These are phyloP conservation scores for Bipolaris zeicola DNA, from an alignment of 2,329 filamentous ascomycete genomes.

Conservation along the genomic window DNA sequence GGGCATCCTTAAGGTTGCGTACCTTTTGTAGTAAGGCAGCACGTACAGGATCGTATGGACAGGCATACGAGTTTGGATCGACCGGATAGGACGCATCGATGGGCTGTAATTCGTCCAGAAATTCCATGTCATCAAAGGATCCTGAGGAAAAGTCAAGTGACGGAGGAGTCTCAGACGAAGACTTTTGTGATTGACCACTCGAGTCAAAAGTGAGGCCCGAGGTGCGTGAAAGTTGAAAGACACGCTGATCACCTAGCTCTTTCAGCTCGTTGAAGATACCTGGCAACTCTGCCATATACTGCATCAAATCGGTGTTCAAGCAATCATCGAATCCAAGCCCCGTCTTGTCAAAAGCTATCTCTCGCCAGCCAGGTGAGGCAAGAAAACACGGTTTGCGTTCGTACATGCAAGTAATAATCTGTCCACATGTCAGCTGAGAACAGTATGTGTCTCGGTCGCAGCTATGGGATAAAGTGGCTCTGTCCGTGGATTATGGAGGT, in stretches of 20 bases:
- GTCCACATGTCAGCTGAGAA: constrained; percentile 1
- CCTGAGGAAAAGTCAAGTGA: constrained; percentile 30
- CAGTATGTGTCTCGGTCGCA: background rate
- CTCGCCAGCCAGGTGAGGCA: constrained; percentile 35
- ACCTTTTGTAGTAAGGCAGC: constrained; percentile 30
- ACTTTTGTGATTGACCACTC: constrained; percentile 1
- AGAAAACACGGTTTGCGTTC: constrained; percentile 41
- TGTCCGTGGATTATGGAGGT: background rate
- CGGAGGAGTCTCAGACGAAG: constrained; percentile 22
- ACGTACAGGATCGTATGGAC: constrained; percentile 13
- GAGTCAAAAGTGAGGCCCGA: constrained; percentile 9
- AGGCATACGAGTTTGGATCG: background rate
- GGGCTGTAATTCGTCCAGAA: constrained; percentile 16
- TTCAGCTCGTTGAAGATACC: constrained; percentile 37
- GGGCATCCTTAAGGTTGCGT: constrained; percentile 30
- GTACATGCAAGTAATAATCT: constrained; percentile 44
- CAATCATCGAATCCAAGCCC: constrained; percentile 34
- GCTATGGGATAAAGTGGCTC: background rate
- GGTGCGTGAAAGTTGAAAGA: constrained; percentile 2
- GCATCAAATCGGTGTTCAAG: constrained; percentile 36
- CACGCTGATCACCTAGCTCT: constrained; percentile 16
- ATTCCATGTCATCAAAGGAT: constrained; percentile 20
- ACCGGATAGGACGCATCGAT: constrained; percentile 8
- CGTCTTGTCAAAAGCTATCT: constrained; percentile 42
- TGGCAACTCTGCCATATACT: constrained; percentile 36